phyloP scores from a whole-genome alignment of 495 filamentous ascomycete species.

The Pyrenopolyporus hunteri region DNA sequence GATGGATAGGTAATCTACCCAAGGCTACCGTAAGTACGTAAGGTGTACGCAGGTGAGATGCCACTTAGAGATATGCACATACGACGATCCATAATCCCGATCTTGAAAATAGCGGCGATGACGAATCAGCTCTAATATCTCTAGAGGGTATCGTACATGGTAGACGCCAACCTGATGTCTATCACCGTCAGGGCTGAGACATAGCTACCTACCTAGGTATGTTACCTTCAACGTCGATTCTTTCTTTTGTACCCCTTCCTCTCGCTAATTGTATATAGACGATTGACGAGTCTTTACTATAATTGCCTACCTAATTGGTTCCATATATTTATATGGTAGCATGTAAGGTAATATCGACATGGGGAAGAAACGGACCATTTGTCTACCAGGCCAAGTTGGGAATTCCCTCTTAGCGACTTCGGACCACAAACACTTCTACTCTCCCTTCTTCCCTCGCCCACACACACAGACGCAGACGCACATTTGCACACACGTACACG shows the following conservation, averaged over 20 bases:
- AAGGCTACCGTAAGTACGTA: background rate
- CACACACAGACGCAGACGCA: background rate
- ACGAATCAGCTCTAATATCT: conserved; percentile 1
- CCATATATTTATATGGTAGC: too few species aligned
- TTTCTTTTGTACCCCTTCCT: too few species aligned
- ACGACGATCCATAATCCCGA: conserved; percentile 20
- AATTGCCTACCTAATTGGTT: too few species aligned
- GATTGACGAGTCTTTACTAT: too few species aligned
- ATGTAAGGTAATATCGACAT: background rate
- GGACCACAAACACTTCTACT: background rate
- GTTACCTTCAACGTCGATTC: too few species aligned
- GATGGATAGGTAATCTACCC: conserved; percentile 1
- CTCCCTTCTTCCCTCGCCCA: background rate
- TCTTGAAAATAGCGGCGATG: conserved; percentile 8
- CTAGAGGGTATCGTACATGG: background rate
- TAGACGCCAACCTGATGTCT: conserved; percentile 5
- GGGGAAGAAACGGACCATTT: too few species aligned
- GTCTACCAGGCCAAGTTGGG: conserved; percentile 14
- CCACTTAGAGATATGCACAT: background rate
- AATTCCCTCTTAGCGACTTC: background rate
- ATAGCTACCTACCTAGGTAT: too few species aligned
- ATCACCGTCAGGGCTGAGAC: conserved; percentile 24
- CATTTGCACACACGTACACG: background rate
- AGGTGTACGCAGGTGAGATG: conserved; percentile 18
- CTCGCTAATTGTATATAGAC: too few species aligned